Percentiles rank a stretch among this genome's conserved stretches.
Evolutionary conservation across 1,284 basidiomycete species (phyloP).

Genomic region (Grifola frondosa): DNA sequence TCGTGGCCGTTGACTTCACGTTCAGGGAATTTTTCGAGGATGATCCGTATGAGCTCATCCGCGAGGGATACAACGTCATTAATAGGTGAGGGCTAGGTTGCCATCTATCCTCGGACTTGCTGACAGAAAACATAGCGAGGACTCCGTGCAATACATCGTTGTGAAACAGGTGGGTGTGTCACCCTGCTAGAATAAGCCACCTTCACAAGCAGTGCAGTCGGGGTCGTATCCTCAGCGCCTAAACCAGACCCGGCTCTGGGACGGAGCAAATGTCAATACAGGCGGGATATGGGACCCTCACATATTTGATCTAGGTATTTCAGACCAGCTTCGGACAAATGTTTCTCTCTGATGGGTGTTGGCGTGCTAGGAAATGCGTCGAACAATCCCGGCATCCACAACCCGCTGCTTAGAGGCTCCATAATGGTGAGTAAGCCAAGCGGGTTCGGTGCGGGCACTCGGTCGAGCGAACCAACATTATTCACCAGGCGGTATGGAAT

Average conservation of each 20-base stretch:
- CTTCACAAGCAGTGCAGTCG: conserved; percentile 10
- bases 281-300: conserved; percentile 29
- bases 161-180: conserved; percentile 25
- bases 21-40: conserved; percentile 34
- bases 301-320: conserved; percentile 25
- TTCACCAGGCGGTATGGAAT: conserved; percentile 24
- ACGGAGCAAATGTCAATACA: conserved; percentile 23
- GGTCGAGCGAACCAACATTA: neutral
- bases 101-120: neutral
- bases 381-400: conserved; percentile 22
- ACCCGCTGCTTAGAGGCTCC: conserved; percentile 22
- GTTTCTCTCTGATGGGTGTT: neutral
- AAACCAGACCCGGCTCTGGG: conserved; percentile 30
- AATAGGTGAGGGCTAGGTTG: conserved; percentile 19
- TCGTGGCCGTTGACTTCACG: too few species aligned
- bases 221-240: conserved; percentile 25
- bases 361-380: conserved; percentile 27
- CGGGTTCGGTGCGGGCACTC: neutral
- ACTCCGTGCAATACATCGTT: conserved; percentile 32
- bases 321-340: neutral
- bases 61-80: conserved; percentile 28
- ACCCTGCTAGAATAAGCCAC: neutral
- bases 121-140: conserved; percentile 25
- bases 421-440: conserved; percentile 21
- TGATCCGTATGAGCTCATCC: conserved; percentile 29